phyloP scores from a whole-genome alignment of 768 basidiomycete species.

The Lepiota brunneoincarnata region DNA sequence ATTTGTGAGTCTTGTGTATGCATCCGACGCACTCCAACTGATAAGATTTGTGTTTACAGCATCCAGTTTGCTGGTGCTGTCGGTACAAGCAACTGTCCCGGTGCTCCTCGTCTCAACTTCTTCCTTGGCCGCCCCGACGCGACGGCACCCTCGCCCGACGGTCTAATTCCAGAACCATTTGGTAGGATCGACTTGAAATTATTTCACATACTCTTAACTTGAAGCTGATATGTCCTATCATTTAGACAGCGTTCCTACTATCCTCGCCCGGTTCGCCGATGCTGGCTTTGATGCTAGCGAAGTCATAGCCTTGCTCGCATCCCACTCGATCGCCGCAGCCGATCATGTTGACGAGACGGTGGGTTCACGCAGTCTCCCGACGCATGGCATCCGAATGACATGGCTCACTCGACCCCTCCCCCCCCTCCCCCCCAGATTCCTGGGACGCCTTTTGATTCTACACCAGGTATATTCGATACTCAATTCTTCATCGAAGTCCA shows the following conservation, averaged over 20 bases:
- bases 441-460: slow-evolving; percentile 44
- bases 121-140: slow-evolving; percentile 34
- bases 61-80: slow-evolving; percentile 48
- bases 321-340: slow-evolving; percentile 26
- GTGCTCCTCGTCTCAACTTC: slow-evolving; percentile 40
- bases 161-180: slow-evolving; percentile 23
- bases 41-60: slow-evolving; percentile 21
- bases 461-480: slow-evolving; percentile 39
- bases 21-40: slow-evolving; percentile 11
- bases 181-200: slow-evolving; percentile 5
- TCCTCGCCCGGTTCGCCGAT: slow-evolving; percentile 32
- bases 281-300: slow-evolving; percentile 33
- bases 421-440: slow-evolving; percentile 13
- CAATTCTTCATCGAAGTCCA: slow-evolving; percentile 46
- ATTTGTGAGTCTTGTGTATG: slow-evolving; percentile 35
- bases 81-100: slow-evolving; percentile 38
- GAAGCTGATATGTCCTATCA: neutral
- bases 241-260: slow-evolving; percentile 26
- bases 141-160: slow-evolving; percentile 26
- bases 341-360: slow-evolving; percentile 32
- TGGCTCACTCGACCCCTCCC: too few species aligned
- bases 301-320: slow-evolving; percentile 35
- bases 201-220: neutral
- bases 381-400: too few species aligned
- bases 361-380: slow-evolving; percentile 7